Conservation (phyloP, 2,329 filamentous ascomycete species). For the Gremmenia infestans region DNA sequence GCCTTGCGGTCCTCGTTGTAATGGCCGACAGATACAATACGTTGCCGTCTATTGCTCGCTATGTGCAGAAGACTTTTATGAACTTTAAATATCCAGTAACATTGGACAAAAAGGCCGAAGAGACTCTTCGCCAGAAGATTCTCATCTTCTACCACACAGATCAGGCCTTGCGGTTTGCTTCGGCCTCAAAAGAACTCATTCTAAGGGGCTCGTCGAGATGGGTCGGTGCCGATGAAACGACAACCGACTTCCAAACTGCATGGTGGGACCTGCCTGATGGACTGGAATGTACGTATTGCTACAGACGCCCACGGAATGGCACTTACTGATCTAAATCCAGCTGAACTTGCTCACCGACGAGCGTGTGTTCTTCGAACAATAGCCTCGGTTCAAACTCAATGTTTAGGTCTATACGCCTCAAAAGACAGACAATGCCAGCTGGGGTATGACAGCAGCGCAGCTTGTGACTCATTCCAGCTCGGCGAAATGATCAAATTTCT, state of each 20-base stretch:
- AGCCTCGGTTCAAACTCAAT: slow-evolving; percentile 64
- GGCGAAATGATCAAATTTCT: slow-evolving; percentile 75
- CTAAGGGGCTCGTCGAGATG: slow-evolving; percentile 53
- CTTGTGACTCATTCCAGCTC: slow-evolving; percentile 74
- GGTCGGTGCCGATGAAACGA: slow-evolving; percentile 25
- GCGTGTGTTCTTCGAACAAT: slow-evolving; percentile 64
- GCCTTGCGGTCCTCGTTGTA: slow-evolving; percentile 62
- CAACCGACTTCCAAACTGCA: slow-evolving; percentile 38
- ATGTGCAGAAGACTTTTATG: slow-evolving; percentile 41
- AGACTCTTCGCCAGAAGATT: slow-evolving; percentile 64
- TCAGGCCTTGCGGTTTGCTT: slow-evolving; percentile 53
- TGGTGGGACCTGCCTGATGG: slow-evolving; percentile 72
- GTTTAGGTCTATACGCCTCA: slow-evolving; percentile 62
- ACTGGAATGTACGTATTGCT: slow-evolving; percentile 51
- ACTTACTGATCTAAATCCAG: slow-evolving; percentile 34
- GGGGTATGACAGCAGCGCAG: slow-evolving; percentile 66
- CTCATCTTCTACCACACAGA: slow-evolving; percentile 62
- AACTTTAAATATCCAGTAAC: slow-evolving; percentile 53
- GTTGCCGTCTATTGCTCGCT: slow-evolving; percentile 47
- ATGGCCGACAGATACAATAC: slow-evolving; percentile 72
- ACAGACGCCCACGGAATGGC: background rate
- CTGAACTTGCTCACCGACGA: slow-evolving; percentile 62
- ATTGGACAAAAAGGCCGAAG: slow-evolving; percentile 49
- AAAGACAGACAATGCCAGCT: slow-evolving; percentile 65
- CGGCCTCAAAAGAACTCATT: slow-evolving; percentile 61